Base-by-base conservation (phyloP, 495 filamentous ascomycete genomes). In the Trichoderma virens region DNA sequence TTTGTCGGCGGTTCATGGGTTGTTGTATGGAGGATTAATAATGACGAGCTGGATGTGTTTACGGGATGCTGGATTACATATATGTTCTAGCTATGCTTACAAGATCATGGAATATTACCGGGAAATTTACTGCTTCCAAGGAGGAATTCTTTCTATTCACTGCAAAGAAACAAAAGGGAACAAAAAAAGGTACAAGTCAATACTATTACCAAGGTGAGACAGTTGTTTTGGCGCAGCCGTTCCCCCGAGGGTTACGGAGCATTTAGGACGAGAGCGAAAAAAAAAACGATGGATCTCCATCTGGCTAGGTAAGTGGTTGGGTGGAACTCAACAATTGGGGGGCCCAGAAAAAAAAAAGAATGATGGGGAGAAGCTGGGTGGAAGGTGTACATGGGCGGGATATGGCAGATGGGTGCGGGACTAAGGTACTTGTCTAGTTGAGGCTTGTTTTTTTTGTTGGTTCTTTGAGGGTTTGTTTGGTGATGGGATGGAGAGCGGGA, bases 311-410 rank as follows among this genome's bases (percentile, higher is more conserved):
- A 9, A 54, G 51, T 18, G 51, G 51, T 56, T 56, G 51, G 51
- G 51, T 56, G 51, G 51, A n/a, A 56, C 51, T 56, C 51, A 56
- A 56, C 51, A 56, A 56, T 56, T 56, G 51, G 51, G 51, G 51
- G 51, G 51, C 43, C 43, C 43, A 47, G 51, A 56, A 56, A 56
- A 56, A 56, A 28, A 30, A 30, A 56, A 56, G 51, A 56, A 28
- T 56, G 51, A 56, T 56, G 51, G 51, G 51, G 34, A 23, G 51
- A 30, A 23, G 43, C 8, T 7, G 43, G 43, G 43, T n/a, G n/a
- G 43, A 23, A 23, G 43, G 4, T 20, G 20, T 43, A 43, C 34
- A 7, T 35, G 34, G 34, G 6, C 0, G 13, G 6, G 34, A 6
- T 35, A 35, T 35, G 34, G 34, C 34, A 13, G 13, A 13, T 6